These are phyloP conservation scores for Podila verticillata DNA, from an alignment of 192 early-diverging fungal genomes.

Conservation along the genomic window DNA sequence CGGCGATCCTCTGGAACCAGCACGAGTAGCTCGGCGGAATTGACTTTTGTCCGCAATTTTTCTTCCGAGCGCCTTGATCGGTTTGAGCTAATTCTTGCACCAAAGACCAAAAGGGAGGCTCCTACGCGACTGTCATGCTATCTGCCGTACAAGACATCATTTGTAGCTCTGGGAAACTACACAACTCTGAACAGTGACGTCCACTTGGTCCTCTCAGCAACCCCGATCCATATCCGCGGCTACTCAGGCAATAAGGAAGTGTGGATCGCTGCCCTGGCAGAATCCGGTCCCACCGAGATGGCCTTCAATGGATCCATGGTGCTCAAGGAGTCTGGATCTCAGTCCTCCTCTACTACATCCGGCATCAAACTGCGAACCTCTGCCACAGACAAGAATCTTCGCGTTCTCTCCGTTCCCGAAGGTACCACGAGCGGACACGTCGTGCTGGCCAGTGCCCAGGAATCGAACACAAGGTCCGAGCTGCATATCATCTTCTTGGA, in stretches of 20 bases:
- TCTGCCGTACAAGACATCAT: conserved; percentile 68
- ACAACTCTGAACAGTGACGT: conserved; percentile 54
- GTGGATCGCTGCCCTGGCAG: conserved; percentile 70
- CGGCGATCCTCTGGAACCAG: conserved; percentile 29
- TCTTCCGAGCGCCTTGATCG: conserved; percentile 39
- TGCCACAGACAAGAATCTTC: conserved; percentile 3
- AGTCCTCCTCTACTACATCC: conserved; percentile 8
- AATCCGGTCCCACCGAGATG: conserved; percentile 60
- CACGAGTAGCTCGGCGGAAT: conserved; percentile 37
- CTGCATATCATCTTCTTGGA: conserved; percentile 32
- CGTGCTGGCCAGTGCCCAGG: conserved; percentile 5
- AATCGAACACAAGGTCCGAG: conserved; percentile 52
- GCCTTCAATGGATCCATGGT: conserved; percentile 65
- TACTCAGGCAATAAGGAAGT: conserved; percentile 57
- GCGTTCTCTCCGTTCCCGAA: conserved; percentile 27
- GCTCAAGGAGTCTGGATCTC: conserved; percentile 50
- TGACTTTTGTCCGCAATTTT: conserved; percentile 79
- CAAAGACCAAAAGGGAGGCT: background rate
- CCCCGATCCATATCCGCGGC: conserved; percentile 64
- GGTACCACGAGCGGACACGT: conserved; percentile 20
- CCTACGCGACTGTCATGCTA: conserved; percentile 49
- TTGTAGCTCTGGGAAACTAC: conserved; percentile 73
- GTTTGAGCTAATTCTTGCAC: conserved; percentile 53
- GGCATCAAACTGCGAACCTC: conserved; percentile 14
- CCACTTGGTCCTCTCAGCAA: conserved; percentile 63